These are phyloP conservation scores for Nicotiana benthamiana DNA, from an alignment of 257 asterid species.

Conservation along the genomic window DNA sequence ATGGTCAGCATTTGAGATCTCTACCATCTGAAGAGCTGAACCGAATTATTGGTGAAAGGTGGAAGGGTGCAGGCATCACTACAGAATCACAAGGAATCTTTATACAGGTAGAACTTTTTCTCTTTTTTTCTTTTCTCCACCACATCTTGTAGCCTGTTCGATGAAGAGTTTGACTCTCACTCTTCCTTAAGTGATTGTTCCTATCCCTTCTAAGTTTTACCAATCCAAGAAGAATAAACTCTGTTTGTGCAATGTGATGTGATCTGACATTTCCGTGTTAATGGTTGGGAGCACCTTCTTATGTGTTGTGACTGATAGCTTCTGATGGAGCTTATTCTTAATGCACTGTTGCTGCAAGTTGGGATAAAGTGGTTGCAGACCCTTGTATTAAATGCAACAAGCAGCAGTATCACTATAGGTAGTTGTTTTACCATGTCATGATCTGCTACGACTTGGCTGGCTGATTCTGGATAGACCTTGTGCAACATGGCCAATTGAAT, in stretches of 20 bases:
- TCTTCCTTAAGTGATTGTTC: neutral
- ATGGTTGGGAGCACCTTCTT: neutral
- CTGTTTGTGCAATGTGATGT: neutral
- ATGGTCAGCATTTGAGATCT: conserved; percentile 82
- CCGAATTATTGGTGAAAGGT: conserved; percentile 59
- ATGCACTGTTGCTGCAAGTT: neutral
- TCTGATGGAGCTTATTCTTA: neutral
- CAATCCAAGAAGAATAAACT: neutral
- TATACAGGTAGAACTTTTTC: conserved; percentile 44
- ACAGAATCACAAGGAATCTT: conserved; percentile 62
- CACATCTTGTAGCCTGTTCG: neutral
- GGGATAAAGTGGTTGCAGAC: neutral
- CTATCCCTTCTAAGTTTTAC: neutral
- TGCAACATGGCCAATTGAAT: neutral
- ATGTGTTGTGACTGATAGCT: neutral
- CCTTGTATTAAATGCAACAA: neutral
- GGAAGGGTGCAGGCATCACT: conserved; percentile 59
- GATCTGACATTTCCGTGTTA: neutral
- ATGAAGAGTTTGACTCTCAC: neutral
- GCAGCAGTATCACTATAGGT: neutral
- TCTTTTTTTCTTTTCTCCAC: neutral
- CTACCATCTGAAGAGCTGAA: conserved; percentile 54
- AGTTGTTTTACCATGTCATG: neutral
- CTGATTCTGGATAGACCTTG: neutral
- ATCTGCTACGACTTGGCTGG: neutral